A percentile compares a stretch with the other conserved stretches of the same genome.
phyloP scores from a whole-genome alignment of 768 basidiomycete species.

The Asterophora lycoperdoides region DNA sequence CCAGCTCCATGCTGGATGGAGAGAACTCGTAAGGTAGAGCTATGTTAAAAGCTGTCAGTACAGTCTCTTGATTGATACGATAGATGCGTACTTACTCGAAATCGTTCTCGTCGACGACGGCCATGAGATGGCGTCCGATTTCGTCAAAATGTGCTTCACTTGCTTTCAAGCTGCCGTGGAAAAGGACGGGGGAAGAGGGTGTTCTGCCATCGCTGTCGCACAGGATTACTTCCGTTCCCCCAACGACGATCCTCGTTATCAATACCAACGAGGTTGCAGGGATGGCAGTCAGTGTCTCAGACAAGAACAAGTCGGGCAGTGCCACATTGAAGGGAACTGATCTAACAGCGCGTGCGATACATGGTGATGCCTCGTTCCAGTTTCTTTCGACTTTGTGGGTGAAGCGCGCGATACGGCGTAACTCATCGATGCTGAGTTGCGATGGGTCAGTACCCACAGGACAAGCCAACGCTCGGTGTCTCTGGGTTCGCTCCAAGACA shows the following conservation, averaged over 20 bases:
- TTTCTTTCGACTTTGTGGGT: conserved; percentile 8
- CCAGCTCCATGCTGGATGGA: neutral
- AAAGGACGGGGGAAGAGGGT: neutral
- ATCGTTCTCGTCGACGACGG: neutral
- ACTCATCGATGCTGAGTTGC: conserved; percentile 4
- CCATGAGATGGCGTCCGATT: conserved; percentile 6
- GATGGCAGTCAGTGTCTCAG: conserved; percentile 10
- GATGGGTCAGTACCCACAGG: conserved; percentile 7
- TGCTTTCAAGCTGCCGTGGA: neutral
- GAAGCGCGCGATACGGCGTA: conserved; percentile 8
- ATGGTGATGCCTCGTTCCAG: conserved; percentile 8
- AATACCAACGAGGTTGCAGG: conserved; percentile 12
- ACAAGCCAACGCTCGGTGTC: conserved; percentile 7
- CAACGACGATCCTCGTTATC: neutral
- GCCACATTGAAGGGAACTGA: conserved; percentile 1
- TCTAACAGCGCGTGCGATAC: conserved; percentile 8
- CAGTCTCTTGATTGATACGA: neutral
- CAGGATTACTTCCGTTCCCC: neutral
- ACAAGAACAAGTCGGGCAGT: too few relatives aligned
- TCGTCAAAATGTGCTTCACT: conserved; percentile 5
- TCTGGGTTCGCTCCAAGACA: conserved; percentile 6
- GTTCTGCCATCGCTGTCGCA: conserved; percentile 6
- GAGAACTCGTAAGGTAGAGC: neutral
- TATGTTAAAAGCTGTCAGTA: neutral
- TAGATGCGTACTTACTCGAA: neutral